Conservation (phyloP, 495 filamentous ascomycete species). For the Sphaerosporella brunnea region DNA sequence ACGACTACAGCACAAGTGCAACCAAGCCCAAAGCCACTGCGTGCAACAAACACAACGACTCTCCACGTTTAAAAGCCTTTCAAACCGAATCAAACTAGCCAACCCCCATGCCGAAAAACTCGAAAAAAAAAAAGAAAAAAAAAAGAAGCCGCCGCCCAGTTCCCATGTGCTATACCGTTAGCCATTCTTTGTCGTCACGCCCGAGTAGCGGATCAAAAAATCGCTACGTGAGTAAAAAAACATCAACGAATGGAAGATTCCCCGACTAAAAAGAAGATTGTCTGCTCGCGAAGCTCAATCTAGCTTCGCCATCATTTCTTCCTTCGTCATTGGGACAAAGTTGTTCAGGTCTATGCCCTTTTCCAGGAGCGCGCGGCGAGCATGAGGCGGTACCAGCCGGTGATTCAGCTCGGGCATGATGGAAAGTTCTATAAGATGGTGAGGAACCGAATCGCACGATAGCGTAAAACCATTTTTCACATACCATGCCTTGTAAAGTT, state of each 20-base stretch:
- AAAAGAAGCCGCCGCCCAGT: conserved; percentile 24
- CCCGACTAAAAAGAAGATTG: conserved; percentile 21
- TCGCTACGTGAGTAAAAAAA: conserved; percentile 5
- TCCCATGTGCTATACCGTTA: conserved; percentile 23
- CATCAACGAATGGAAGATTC: conserved; percentile 16
- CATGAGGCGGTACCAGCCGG: conserved; percentile 69
- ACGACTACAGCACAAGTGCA: conserved; percentile 6
- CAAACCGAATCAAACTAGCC: conserved; percentile 17
- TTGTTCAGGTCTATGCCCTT: conserved; percentile 85
- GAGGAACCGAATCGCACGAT: background rate
- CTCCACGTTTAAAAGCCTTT: background rate
- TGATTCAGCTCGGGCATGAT: conserved; percentile 76
- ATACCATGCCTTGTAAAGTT: conserved; percentile 88
- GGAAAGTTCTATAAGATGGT: conserved; percentile 56
- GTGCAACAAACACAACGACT: background rate
- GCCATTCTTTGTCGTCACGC: conserved; percentile 21
- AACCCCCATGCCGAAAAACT: no score
- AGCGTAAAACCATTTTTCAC: conserved; percentile 21
- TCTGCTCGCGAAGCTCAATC: conserved; percentile 48
- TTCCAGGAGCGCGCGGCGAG: conserved; percentile 50
- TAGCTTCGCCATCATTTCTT: conserved; percentile 93
- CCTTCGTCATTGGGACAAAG: conserved; percentile 72
- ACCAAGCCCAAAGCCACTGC: conserved; percentile 8
- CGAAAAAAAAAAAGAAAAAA: no score
- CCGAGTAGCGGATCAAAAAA: conserved; percentile 14